These are phyloP conservation scores for Bathelium albidoporum DNA, from an alignment of 495 filamentous ascomycete species.

Conservation along the genomic window DNA sequence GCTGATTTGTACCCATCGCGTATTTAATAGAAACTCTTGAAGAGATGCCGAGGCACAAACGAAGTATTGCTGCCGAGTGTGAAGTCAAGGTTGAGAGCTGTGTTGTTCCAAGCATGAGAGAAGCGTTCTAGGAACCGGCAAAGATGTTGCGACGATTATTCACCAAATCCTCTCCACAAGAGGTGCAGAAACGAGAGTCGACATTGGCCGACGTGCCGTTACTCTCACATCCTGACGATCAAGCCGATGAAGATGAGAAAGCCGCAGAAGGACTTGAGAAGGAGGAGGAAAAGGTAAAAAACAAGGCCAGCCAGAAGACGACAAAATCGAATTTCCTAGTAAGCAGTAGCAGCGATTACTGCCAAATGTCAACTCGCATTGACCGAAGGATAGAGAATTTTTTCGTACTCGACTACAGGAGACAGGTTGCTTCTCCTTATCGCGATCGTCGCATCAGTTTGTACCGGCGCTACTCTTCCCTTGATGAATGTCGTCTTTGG, in stretches of 20 bases:
- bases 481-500: slow-evolving; percentile 6
- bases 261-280: neutral
- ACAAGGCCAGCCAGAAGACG: neutral
- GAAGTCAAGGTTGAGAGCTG: no score
- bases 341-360: neutral
- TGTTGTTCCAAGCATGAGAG: no score
- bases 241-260: neutral
- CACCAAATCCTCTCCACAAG: neutral
- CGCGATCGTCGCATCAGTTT: neutral
- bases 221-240: neutral
- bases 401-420: neutral
- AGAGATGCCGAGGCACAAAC: no score
- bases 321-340: neutral
- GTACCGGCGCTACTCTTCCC: neutral
- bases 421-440: neutral
- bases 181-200: neutral
- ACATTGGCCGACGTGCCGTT: neutral
- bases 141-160: neutral
- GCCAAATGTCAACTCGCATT: neutral
- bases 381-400: neutral
- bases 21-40: no score
- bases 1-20: no score
- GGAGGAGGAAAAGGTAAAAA: neutral
- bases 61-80: no score
- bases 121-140: no score